Evolutionary conservation across 192 early-diverging fungal species (phyloP), one percentile per base, ranked within the genome.

Genomic region (Podochytrium sp.): DNA sequence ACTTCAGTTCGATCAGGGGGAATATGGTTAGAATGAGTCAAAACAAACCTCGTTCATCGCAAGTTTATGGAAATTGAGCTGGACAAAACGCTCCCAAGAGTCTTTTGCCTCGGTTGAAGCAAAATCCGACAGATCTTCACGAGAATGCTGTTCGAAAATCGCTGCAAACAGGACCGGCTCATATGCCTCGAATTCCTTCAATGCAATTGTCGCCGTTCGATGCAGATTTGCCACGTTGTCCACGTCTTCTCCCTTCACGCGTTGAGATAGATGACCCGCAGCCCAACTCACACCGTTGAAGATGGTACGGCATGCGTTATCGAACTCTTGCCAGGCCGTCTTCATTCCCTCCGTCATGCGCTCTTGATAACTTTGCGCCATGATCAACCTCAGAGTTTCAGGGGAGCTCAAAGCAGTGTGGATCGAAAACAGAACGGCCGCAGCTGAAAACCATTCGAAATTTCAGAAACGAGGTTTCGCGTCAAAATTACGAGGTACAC

Each of bases 371-470:
- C 29, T 27, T 14, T 4, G 6, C 5, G 52, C 18, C 7, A 23
- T 23, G 7, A 55, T 18, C 29, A 55, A 25, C 5, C n/a, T 35
- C 1, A 61, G 12, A 18, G 30, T 18, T 25, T 49, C 64, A 2
- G 40, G 64, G 0, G 64, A 20, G 16, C 1, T 47, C 27, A 29
- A 29, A 7, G 30, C 7, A 25, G 40, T 65, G 16, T 50, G 7
- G n/a, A 41, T 43, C 23, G 64, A 41, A 65, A 41, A 65, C 64
- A 43, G 49, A 7, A 65, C 43, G 5, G 27, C 41, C 41, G 42
- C n/a, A 47, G 23, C 43, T 16, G 18, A 23, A 25, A 27, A 23
- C 18, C 16, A 58, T 14, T 29, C 16, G 16, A 16, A 1, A 16
- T 25, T 58, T 58, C 29, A 14, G 29, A 5, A 29, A 16, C 16